phyloP scores from a whole-genome alignment of 768 basidiomycete species.

The Guyanaporus albipodus region DNA sequence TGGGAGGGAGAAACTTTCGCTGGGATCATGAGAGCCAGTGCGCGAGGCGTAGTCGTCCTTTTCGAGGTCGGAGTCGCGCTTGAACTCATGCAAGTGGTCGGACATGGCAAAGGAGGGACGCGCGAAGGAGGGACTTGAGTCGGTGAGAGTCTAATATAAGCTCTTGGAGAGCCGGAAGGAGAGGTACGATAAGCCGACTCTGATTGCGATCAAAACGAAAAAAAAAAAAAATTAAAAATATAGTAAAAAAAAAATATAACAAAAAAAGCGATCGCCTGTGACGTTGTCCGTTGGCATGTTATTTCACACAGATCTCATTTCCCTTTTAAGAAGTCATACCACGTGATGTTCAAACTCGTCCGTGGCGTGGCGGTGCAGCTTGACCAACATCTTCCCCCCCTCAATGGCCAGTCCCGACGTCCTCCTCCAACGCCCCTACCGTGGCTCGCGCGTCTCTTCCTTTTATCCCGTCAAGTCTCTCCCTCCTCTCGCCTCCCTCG shows the following conservation, averaged over 20 bases:
- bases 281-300: slow-evolving; percentile 5
- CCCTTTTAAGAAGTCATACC: slow-evolving; percentile 3
- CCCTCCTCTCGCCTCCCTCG: slow-evolving; percentile 66
- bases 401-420: slow-evolving; percentile 14
- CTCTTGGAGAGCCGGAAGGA: not conserved
- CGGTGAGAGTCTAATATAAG: slow-evolving; percentile 11
- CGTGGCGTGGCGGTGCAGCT: not conserved
- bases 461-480: slow-evolving; percentile 76
- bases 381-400: not conserved
- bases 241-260: not conserved
- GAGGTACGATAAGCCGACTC: slow-evolving; percentile 4
- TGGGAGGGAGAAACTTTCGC: slow-evolving; percentile 2
- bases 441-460: slow-evolving; percentile 73
- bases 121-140: slow-evolving; percentile 6
- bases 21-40: slow-evolving; percentile 9
- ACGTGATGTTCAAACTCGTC: slow-evolving; percentile 16
- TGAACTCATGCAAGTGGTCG: slow-evolving; percentile 16
- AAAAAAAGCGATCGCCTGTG: too few relatives aligned
- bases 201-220: slow-evolving; percentile 1
- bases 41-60: slow-evolving; percentile 25
- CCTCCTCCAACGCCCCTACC: slow-evolving; percentile 63
- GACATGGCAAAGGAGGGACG: slow-evolving; percentile 21
- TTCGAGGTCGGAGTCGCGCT: slow-evolving; percentile 25
- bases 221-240: not conserved
- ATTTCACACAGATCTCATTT: not conserved